Base-by-base conservation (phyloP, 805 yeast genomes). In the Candida nonsorbophila region DNA sequence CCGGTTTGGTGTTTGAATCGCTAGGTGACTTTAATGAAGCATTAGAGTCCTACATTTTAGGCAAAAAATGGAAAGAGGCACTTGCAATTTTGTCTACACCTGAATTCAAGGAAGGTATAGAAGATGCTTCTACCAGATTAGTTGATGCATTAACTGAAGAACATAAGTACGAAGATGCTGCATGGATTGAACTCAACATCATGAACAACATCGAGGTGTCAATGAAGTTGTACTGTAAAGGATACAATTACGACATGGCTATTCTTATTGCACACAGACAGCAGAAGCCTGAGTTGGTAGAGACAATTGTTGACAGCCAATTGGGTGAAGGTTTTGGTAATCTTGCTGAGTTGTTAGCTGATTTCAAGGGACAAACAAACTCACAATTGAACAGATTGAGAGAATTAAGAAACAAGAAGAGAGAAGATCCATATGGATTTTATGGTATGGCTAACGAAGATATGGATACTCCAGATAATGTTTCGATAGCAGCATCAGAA, bases 401-500 rank as follows among this genome's bases (percentile, higher is more conserved):
- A 33, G 97, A 87, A 44, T 66, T 92, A 32, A 73, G 98, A 44
- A 67, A 71, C 11, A 88, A 88, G 66, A 90, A 90, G 44, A 72
- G 66, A 26, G 79, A 76, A 36, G 95, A 90, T 53, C 95, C 96
- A 11, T 79, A 77, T 49, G 80, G 84, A 1, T 90, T 85, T 49
- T 88, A 80, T 49, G 95, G 92, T 9, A 43, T 46, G 6, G 73
- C 72, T 13, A 71, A 62, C 13, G 72, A 66, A 22, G 79, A 66
- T 16, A 39, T 58, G 32, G 94, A 85, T 46, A 75, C 84, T 9
- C 88, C 95, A 1, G 99, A 92, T 54, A 84, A 88, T 51, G 92
- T 92, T 7, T 88, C 97, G 0, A 72, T 92, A 40, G 97, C 97
- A 0, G 92, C 95, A 1, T 83, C 95, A 0, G 97, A 87, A 53